These are phyloP conservation scores for Gigaspora rosea DNA, from an alignment of 192 early-diverging fungal genomes.

Conservation along the genomic window DNA sequence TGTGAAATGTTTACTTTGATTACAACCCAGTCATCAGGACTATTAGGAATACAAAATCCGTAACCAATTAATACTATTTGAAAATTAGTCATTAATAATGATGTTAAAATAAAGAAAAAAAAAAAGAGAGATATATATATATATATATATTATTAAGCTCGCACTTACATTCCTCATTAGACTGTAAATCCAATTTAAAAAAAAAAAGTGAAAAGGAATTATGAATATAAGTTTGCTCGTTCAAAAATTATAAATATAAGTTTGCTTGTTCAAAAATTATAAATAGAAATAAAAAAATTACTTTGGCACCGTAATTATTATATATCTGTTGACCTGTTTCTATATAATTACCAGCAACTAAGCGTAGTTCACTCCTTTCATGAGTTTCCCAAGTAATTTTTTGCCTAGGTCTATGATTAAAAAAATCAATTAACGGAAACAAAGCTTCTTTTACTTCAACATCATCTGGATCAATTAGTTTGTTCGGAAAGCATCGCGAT, in stretches of 20 bases:
- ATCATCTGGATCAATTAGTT: neutral
- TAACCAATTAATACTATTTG: neutral
- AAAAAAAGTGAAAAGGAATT: neutral
- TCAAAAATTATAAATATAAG: too few species aligned
- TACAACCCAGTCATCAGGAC: neutral
- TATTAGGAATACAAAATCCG: constrained; percentile 7
- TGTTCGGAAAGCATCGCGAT: neutral
- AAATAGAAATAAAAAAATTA: neutral
- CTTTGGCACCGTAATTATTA: constrained; percentile 1
- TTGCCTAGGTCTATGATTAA: constrained; percentile 12
- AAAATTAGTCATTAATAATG: neutral
- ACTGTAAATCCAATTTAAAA: neutral
- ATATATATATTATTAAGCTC: neutral
- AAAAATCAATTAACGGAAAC: neutral
- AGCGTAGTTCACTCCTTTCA: neutral
- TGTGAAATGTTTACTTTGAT: constrained; percentile 7
- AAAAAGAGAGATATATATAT: too few species aligned
- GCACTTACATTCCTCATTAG: constrained; percentile 4
- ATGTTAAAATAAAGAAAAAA: neutral
- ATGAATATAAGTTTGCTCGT: too few species aligned
- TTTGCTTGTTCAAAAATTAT: too few species aligned
- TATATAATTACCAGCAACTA: neutral
- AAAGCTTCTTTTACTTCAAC: neutral
- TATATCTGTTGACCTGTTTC: neutral
- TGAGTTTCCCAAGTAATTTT: neutral